phyloP scores from a whole-genome alignment of 345 rosid genomes.

The Hibiscus tridactylites region DNA sequence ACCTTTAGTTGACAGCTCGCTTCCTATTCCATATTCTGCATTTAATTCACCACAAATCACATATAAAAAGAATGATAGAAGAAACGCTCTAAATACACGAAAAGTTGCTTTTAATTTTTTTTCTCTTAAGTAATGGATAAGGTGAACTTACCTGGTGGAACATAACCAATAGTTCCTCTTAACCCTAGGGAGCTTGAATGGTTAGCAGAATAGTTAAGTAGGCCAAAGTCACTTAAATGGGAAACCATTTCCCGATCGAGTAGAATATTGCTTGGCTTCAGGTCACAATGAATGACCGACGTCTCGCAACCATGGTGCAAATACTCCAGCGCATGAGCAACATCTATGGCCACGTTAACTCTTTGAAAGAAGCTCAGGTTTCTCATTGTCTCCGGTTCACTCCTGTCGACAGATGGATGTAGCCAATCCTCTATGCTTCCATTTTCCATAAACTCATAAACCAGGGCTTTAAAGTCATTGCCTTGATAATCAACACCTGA shows the following conservation, averaged over 20 bases:
- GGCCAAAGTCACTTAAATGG: slow-evolving; percentile 8
- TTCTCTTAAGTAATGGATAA: not conserved
- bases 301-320: slow-evolving; percentile 11
- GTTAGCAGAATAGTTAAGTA: not conserved
- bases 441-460: slow-evolving; percentile 8
- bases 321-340: slow-evolving; percentile 16
- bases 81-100: not conserved
- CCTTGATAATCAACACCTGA: slow-evolving; percentile 1
- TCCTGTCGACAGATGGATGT: not conserved
- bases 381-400: not conserved
- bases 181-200: slow-evolving; percentile 10
- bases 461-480: slow-evolving; percentile 8
- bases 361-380: not conserved
- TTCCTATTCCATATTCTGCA: not conserved
- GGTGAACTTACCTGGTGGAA: slow-evolving; percentile 19
- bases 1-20: not conserved
- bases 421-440: slow-evolving; percentile 14
- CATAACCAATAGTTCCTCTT: slow-evolving; percentile 18
- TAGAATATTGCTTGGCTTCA: slow-evolving; percentile 12
- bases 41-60: not conserved
- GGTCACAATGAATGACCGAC: slow-evolving; percentile 21
- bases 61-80: not conserved
- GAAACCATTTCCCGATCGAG: slow-evolving; percentile 4
- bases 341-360: not conserved
- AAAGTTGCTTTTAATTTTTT: not conserved